A percentile compares a stretch with the other conserved stretches of the same genome.
These are phyloP conservation scores for Suillus sp. DNA, from an alignment of 768 basidiomycete species.

Conservation along the genomic window DNA sequence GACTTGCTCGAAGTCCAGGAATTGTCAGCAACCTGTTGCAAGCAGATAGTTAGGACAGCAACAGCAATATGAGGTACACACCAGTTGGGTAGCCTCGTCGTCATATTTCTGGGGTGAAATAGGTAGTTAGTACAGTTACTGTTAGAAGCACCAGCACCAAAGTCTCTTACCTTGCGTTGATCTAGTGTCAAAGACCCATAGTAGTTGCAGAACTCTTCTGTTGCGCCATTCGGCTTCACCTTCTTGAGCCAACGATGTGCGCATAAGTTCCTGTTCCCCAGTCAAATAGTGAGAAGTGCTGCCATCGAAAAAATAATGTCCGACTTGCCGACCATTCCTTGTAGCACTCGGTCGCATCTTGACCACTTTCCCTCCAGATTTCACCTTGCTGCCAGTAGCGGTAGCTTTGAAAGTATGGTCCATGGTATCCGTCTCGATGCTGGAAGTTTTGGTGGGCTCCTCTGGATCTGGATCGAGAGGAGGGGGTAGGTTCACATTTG, in stretches of 20 bases:
- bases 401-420: not conserved
- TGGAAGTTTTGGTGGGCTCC: not conserved
- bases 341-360: not conserved
- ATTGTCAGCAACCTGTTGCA: not conserved
- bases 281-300: no score
- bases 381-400: not conserved
- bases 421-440: not conserved
- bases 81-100: not conserved
- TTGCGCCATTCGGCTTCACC: not conserved
- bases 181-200: not conserved
- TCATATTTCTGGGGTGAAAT: not conserved
- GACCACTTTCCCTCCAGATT: not conserved
- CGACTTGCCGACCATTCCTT: not conserved
- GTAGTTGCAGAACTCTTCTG: not conserved
- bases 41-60: not conserved
- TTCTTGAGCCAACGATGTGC: not conserved
- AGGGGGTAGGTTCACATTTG: not conserved
- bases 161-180: not conserved
- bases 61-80: not conserved
- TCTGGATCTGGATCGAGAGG: not conserved
- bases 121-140: not conserved
- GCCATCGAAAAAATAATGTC: no score
- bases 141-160: no score
- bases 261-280: no score
- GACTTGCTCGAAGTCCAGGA: not conserved